These are phyloP conservation scores for Fusarium beomiforme DNA, from an alignment of 2,329 filamentous ascomycete species.

Conservation along the genomic window DNA sequence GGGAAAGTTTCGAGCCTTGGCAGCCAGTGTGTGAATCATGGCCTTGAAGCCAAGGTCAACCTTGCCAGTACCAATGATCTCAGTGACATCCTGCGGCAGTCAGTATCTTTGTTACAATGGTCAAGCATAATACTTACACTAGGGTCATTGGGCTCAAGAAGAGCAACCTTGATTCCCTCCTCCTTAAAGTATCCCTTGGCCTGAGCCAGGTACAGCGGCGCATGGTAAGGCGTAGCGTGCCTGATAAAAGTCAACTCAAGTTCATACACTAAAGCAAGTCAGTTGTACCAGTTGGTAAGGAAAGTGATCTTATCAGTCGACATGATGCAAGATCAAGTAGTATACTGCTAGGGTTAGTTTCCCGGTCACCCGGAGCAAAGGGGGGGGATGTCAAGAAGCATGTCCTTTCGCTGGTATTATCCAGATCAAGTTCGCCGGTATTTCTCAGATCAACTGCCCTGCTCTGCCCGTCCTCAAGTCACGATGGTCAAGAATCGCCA, in stretches of 20 bases:
- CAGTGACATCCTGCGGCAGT: conserved; percentile 73
- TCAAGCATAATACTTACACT: conserved; percentile 58
- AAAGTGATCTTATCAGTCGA: conserved; percentile 87
- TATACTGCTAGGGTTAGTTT: conserved; percentile 61
- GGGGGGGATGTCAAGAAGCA: conserved; percentile 69
- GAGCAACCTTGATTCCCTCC: conserved; percentile 79
- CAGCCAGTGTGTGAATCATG: conserved; percentile 84
- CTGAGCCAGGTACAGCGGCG: conserved; percentile 80
- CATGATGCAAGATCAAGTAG: conserved; percentile 65
- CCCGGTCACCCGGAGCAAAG: conserved; percentile 43
- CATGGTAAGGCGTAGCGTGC: conserved; percentile 85
- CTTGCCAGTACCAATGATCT: conserved; percentile 81
- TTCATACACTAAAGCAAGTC: neutral
- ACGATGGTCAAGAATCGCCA: neutral
- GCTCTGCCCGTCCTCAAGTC: conserved; percentile 34
- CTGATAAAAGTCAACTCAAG: conserved; percentile 55
- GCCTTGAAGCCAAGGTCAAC: conserved; percentile 84
- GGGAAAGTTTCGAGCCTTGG: conserved; percentile 79
- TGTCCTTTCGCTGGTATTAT: conserved; percentile 90
- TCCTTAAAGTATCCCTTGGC: conserved; percentile 79
- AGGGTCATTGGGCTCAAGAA: conserved; percentile 82
- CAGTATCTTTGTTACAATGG: neutral
- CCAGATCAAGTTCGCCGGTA: conserved; percentile 88
- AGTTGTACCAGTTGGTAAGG: conserved; percentile 78
- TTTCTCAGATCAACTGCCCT: conserved; percentile 71